Percentiles rank a stretch among this genome's conserved stretches.
These are phyloP conservation scores for Penstemon newberryi DNA, from an alignment of 257 asterid genomes.

Conservation along the genomic window DNA sequence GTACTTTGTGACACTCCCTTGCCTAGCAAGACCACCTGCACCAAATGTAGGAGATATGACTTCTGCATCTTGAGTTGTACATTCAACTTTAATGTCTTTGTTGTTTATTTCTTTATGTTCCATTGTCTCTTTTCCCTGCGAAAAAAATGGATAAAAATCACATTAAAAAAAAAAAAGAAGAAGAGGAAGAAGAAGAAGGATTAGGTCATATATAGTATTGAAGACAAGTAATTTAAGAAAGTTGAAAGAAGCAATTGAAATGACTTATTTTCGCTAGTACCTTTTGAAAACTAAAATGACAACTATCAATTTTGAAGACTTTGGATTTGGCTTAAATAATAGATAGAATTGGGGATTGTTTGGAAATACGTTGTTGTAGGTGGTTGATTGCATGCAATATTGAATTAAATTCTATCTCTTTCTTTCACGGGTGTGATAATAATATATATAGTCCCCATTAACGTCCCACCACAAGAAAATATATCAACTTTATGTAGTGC, in stretches of 20 bases:
- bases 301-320: too few species aligned
- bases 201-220: background rate
- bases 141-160: slow-evolving; percentile 5
- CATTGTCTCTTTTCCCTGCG: slow-evolving; percentile 32
- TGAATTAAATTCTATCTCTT: slow-evolving; percentile 11
- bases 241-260: background rate
- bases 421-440: slow-evolving; percentile 44
- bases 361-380: background rate
- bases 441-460: slow-evolving; percentile 20
- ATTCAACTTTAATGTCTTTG: slow-evolving; percentile 57
- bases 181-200: background rate
- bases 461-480: slow-evolving; percentile 41
- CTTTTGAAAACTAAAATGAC: background rate
- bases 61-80: slow-evolving; percentile 29
- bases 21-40: slow-evolving; percentile 57
- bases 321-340: slow-evolving; percentile 29
- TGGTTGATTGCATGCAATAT: background rate
- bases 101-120: slow-evolving; percentile 37
- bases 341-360: background rate
- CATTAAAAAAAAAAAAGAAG: background rate
- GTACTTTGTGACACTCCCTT: slow-evolving; percentile 57
- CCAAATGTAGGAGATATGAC: slow-evolving; percentile 21
- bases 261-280: slow-evolving; percentile 7
- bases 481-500: slow-evolving; percentile 44
- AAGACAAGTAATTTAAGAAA: background rate